Evolutionary conservation across 2,329 filamentous ascomycete genomes (phyloP).

Genomic region (Clonostachys chloroleuca): DNA sequence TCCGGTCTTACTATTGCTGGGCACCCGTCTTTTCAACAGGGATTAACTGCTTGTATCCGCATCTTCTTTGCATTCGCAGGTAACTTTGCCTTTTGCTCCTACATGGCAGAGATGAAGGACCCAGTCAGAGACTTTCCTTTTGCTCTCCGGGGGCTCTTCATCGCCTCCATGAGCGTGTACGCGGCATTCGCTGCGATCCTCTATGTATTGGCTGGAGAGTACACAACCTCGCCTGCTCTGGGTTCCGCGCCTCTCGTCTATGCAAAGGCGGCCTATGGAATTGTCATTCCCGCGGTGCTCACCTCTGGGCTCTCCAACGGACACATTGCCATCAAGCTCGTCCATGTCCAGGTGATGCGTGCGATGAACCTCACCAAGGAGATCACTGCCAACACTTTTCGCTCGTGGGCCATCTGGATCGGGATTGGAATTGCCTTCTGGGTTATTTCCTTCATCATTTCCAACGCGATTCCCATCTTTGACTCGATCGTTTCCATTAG

Average conservation of each 20-base stretch:
- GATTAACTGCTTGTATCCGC: slow-evolving; percentile 23
- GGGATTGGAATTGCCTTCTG: slow-evolving; percentile 22
- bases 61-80: slow-evolving; percentile 27
- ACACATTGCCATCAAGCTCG: slow-evolving; percentile 24
- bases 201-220: slow-evolving; percentile 21
- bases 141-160: slow-evolving; percentile 19
- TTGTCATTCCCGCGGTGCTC: slow-evolving; percentile 19
- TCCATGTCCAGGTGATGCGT: slow-evolving; percentile 22
- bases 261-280: slow-evolving; percentile 24
- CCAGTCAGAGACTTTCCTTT: slow-evolving; percentile 20
- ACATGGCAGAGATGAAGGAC: slow-evolving; percentile 25
- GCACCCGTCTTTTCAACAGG: slow-evolving; percentile 19
- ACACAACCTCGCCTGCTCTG: slow-evolving; percentile 21
- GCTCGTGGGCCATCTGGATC: slow-evolving; percentile 26
- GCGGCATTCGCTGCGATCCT: slow-evolving; percentile 20
- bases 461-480: slow-evolving; percentile 27
- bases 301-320: slow-evolving; percentile 21
- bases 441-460: slow-evolving; percentile 22
- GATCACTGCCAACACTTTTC: slow-evolving; percentile 21
- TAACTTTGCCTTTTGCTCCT: slow-evolving; percentile 29
- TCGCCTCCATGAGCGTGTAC: slow-evolving; percentile 22
- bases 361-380: slow-evolving; percentile 17
- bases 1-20: slow-evolving; percentile 16
- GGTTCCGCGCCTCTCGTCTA: slow-evolving; percentile 20
- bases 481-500: slow-evolving; percentile 28